Evolutionary conservation across 768 basidiomycete genomes (phyloP).

Genomic region (Clavulina sp.): DNA sequence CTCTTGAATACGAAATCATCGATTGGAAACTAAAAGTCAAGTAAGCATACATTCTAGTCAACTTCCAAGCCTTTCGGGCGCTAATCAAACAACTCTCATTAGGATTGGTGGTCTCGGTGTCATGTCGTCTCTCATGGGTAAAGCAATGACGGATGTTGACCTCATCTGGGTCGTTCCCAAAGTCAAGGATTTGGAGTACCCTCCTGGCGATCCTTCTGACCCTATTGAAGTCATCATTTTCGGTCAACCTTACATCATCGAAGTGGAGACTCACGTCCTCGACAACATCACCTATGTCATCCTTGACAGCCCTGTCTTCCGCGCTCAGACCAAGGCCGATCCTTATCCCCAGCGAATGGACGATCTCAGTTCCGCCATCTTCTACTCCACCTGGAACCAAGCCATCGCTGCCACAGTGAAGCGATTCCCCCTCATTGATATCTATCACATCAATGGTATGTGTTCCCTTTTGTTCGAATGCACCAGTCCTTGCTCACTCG

Average conservation of each 20-base stretch:
- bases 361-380: conserved; percentile 87
- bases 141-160: conserved; percentile 95
- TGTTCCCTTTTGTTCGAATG: not conserved
- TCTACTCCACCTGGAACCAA: conserved; percentile 98
- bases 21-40: conserved; percentile 98
- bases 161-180: conserved; percentile 88
- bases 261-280: conserved; percentile 81
- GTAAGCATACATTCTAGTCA: conserved; percentile 1
- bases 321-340: conserved; percentile 88
- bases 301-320: conserved; percentile 89
- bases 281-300: conserved; percentile 95
- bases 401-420: conserved; percentile 86
- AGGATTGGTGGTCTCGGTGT: conserved; percentile 87
- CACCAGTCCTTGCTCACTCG: not conserved
- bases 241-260: conserved; percentile 86
- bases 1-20: conserved; percentile 89
- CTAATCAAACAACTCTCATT: not conserved
- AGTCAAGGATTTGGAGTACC: conserved; percentile 88
- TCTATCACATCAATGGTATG: conserved; percentile 71
- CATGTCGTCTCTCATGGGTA: conserved; percentile 96
- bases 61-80: not conserved
- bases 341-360: conserved; percentile 97
- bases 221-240: conserved; percentile 95
- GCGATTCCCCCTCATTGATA: conserved; percentile 70
- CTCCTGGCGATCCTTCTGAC: conserved; percentile 76